Percentiles rank a stretch among this genome's conserved stretches.
These are phyloP conservation scores for Echinosophora koreensis DNA, from an alignment of 306 rosid genomes.

Conservation along the genomic window DNA sequence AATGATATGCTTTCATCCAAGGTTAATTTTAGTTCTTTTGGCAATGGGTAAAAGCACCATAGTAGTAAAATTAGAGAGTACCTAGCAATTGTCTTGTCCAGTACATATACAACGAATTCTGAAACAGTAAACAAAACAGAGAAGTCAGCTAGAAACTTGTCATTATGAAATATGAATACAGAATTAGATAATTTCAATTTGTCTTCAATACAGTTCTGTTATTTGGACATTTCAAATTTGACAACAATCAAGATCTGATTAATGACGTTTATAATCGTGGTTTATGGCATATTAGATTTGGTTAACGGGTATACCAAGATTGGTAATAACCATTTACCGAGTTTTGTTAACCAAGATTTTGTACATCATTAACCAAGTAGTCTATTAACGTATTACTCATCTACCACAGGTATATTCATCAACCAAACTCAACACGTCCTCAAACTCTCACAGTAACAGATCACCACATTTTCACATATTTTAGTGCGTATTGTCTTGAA, in stretches of 20 bases:
- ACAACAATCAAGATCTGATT: too few species aligned
- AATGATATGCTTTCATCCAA: conserved; percentile 15
- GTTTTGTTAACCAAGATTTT: too few species aligned
- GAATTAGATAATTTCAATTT: conserved; percentile 5
- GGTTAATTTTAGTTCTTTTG: neutral
- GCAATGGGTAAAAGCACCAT: conserved; percentile 10
- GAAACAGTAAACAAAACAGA: conserved; percentile 52
- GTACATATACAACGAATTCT: conserved; percentile 77
- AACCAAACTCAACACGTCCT: neutral
- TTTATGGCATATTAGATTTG: too few species aligned
- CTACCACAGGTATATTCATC: too few species aligned
- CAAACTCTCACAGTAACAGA: neutral
- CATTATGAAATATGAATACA: conserved; percentile 3
- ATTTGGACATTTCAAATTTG: too few species aligned
- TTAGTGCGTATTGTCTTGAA: neutral
- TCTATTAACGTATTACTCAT: too few species aligned
- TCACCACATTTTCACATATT: neutral
- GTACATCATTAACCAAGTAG: too few species aligned
- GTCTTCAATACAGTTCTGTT: neutral
- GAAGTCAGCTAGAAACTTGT: conserved; percentile 19
- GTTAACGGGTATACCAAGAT: too few species aligned
- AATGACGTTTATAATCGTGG: too few species aligned
- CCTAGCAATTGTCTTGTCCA: conserved; percentile 92
- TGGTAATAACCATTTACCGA: too few species aligned
- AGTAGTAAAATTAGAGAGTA: conserved; percentile 49